Base-by-base conservation (phyloP, 768 basidiomycete genomes). In the Jaapia argillacea region DNA sequence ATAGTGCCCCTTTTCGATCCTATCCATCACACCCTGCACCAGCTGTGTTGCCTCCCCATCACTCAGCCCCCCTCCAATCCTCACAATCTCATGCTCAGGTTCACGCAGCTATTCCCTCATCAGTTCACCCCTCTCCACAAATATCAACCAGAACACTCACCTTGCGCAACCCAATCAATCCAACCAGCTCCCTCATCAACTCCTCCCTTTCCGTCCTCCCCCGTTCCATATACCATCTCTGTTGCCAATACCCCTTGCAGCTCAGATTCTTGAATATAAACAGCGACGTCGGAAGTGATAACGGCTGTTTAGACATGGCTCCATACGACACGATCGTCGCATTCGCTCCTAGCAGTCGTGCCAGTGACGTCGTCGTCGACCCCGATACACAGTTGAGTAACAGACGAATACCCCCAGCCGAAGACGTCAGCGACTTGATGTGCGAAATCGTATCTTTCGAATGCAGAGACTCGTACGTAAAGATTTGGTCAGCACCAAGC, bases 201-300 rank as follows among this genome's bases (percentile, higher is more conserved):
- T 54, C 54, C 43, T 72, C 66, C 33, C 78, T 66, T 50, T 82
- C 75, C 12, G 64, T 59, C 20, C 57, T 60, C 13, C 68, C 55
- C 41, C 74, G 71, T 22, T 68, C 59, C 21, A 60, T 57, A 48
- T 83, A 83, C 85, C 85, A 87, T 24, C 71, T 68, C 41, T 66
- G 76, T 57, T 85, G 81, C 85, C 86, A 89, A 59, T 81, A 88
- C 4, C 86, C 89, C 40, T 76, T 81, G 20, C 71, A 69, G 0
- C 72, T 81, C 49, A 92, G 65, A 57, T 87, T 84, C 49, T 80
- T 87, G 69, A 93, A 93, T 47, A 93, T 89, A 61, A 87, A 81
- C 18, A 79, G 64, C 0, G 84, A 83, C 0, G 85, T 81, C 1
- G 90, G 84, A 18, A 93, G 57, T 1, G 77, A 72, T 14, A 93